Evolutionary conservation across 139 green algal genomes (phyloP).

Genomic region (Chlamydomonas asymmetrica): DNA sequence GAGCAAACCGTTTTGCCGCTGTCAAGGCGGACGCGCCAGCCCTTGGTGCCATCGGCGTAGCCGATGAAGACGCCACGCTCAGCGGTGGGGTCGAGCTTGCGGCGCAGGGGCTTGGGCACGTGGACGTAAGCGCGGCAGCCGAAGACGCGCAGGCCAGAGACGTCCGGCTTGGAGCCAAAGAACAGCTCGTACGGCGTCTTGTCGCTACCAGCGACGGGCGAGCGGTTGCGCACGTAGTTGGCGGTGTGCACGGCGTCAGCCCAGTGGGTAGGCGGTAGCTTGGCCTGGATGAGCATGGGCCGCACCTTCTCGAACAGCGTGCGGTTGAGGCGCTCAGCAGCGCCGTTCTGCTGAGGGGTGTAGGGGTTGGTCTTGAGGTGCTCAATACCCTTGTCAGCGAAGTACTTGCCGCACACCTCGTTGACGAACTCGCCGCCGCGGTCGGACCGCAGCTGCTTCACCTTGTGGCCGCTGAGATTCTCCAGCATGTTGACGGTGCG

Average conservation of each 20-base stretch:
- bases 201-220: constrained; percentile 1
- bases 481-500: too few species aligned
- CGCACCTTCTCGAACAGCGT: constrained; percentile 26
- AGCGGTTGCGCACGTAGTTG: constrained; percentile 7
- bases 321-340: constrained; percentile 31
- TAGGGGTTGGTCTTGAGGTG: background rate
- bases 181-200: constrained; percentile 27
- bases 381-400: background rate
- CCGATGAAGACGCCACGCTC: too few species aligned
- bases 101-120: too few species aligned
- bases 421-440: constrained; percentile 8
- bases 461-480: too few species aligned
- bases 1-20: too few species aligned
- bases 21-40: too few species aligned
- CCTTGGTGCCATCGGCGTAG: too few species aligned
- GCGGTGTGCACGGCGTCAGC: constrained; percentile 4
- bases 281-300: constrained; percentile 5
- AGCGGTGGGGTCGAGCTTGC: too few species aligned
- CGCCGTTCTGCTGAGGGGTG: constrained; percentile 19
- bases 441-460: too few species aligned
- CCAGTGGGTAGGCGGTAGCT: constrained; percentile 6
- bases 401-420: background rate
- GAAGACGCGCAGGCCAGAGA: constrained; percentile 27
- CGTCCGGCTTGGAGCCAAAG: constrained; percentile 18
- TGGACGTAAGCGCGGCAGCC: constrained; percentile 25